These are phyloP conservation scores for Alternaria burnsii DNA, from an alignment of 2,329 filamentous ascomycete species.

Conservation along the genomic window DNA sequence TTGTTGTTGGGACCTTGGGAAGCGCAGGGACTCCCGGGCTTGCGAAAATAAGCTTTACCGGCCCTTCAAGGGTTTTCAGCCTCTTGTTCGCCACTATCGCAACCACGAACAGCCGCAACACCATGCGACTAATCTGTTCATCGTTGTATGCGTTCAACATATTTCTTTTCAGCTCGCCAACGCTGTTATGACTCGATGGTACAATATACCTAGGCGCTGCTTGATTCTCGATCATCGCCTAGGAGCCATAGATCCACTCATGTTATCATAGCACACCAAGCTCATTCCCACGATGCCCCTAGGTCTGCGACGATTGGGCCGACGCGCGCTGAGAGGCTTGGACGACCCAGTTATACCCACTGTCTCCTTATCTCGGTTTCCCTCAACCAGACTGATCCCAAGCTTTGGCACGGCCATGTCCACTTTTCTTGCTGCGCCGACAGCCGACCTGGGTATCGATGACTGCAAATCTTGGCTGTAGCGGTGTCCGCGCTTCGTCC, in stretches of 20 bases:
- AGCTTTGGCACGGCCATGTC: slow-evolving; percentile 33
- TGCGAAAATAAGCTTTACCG: slow-evolving; percentile 36
- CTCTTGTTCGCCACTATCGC: slow-evolving; percentile 32
- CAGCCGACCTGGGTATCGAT: slow-evolving; percentile 29
- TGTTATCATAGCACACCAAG: slow-evolving; percentile 18
- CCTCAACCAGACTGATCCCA: slow-evolving; percentile 37
- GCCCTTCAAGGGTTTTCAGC: slow-evolving; percentile 34
- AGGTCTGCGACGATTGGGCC: slow-evolving; percentile 36
- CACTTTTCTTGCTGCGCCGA: slow-evolving; percentile 42
- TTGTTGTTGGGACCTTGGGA: slow-evolving; percentile 39
- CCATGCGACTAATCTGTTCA: slow-evolving; percentile 16
- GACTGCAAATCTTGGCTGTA: slow-evolving; percentile 35
- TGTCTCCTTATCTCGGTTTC: slow-evolving; percentile 45
- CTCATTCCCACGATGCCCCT: slow-evolving; percentile 33
- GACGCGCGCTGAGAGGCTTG: slow-evolving; percentile 35
- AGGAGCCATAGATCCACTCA: slow-evolving; percentile 21
- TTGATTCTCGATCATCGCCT: slow-evolving; percentile 25
- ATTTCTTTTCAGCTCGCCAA: slow-evolving; percentile 3
- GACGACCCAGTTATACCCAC: slow-evolving; percentile 48
- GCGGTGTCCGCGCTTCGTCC: slow-evolving; percentile 26
- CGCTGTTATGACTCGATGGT: slow-evolving; percentile 8
- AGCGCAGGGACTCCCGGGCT: slow-evolving; percentile 22
- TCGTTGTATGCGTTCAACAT: slow-evolving; percentile 2
- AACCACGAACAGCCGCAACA: slow-evolving; percentile 25
- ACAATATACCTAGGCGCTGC: not conserved